Conservation (phyloP, 1,139 yeast species). For the Yamadazyma oceani region DNA sequence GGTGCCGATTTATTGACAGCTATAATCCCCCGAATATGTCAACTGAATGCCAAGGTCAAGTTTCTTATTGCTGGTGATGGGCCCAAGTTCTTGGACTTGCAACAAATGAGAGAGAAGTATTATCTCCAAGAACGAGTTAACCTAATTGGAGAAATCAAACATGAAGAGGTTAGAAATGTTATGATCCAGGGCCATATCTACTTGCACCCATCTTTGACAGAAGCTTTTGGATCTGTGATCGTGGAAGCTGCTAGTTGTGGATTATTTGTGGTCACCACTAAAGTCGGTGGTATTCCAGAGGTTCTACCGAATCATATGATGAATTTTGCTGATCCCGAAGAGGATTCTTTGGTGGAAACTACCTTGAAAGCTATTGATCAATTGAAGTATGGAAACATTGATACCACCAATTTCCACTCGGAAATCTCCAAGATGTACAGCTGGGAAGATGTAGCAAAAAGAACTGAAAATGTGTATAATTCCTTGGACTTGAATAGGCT, state of each 20-base stretch:
- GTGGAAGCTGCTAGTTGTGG: slow-evolving; percentile 99
- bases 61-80: slow-evolving; percentile 96
- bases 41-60: slow-evolving; percentile 59
- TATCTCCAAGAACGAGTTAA: slow-evolving; percentile 86
- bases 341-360: slow-evolving; percentile 72
- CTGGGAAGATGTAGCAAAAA: slow-evolving; percentile 84
- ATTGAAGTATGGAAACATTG: slow-evolving; percentile 57
- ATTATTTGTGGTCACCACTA: slow-evolving; percentile 86
- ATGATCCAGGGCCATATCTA: slow-evolving; percentile 95
- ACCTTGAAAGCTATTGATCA: slow-evolving; percentile 63
- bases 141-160: slow-evolving; percentile 82
- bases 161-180: slow-evolving; percentile 89
- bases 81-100: slow-evolving; percentile 88
- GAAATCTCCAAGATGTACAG: slow-evolving; percentile 84
- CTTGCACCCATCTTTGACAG: slow-evolving; percentile 90
- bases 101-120: slow-evolving; percentile 89
- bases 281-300: slow-evolving; percentile 97
- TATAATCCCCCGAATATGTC: slow-evolving; percentile 81
- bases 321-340: slow-evolving; percentile 81
- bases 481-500: slow-evolving; percentile 45
- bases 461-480: slow-evolving; percentile 83
- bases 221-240: slow-evolving; percentile 95
- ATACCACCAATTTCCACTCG: slow-evolving; percentile 74
- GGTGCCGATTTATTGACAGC: slow-evolving; percentile 91
- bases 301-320: slow-evolving; percentile 94